Percentiles rank a stretch among this genome's conserved stretches.
These are phyloP conservation scores for Jamesozyma gamospora DNA, from an alignment of 805 yeast genomes.

Conservation along the genomic window DNA sequence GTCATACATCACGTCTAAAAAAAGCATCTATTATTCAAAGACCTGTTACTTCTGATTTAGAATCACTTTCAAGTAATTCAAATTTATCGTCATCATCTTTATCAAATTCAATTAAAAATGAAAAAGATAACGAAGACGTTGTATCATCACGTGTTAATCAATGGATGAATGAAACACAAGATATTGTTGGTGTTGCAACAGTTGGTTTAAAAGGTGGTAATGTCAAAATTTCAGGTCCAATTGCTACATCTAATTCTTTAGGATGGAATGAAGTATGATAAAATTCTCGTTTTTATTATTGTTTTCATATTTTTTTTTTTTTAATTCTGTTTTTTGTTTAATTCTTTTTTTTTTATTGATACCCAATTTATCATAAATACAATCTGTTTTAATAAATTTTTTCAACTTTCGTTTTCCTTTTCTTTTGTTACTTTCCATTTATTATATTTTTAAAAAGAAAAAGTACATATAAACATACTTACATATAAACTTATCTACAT, in stretches of 20 bases:
- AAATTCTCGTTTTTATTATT: too few species aligned
- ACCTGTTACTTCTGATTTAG: slow-evolving; percentile 8
- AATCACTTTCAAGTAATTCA: slow-evolving; percentile 6
- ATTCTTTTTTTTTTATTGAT: too few species aligned
- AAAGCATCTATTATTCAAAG: slow-evolving; percentile 11
- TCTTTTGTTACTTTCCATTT: too few species aligned
- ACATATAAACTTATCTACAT: too few species aligned
- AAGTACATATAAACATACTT: too few species aligned
- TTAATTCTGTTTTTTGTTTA: too few species aligned
- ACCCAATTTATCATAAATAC: too few species aligned
- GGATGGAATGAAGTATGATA: slow-evolving; percentile 47
- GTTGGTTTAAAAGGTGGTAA: slow-evolving; percentile 12
- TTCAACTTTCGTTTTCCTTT: too few species aligned
- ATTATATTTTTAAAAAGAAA: too few species aligned
- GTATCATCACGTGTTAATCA: slow-evolving; percentile 24
- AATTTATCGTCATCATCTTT: background rate
- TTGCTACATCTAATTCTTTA: slow-evolving; percentile 57
- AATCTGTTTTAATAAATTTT: too few species aligned
- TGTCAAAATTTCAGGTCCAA: slow-evolving; percentile 55
- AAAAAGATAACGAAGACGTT: slow-evolving; percentile 15
- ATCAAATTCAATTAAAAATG: slow-evolving; percentile 1
- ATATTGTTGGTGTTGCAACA: slow-evolving; percentile 3
- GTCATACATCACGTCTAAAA: slow-evolving; percentile 34
- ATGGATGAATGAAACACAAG: slow-evolving; percentile 23
- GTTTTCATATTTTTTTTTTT: too few species aligned